These are phyloP conservation scores for Yarrowia osloensis DNA, from an alignment of 805 yeast genomes.

Conservation along the genomic window DNA sequence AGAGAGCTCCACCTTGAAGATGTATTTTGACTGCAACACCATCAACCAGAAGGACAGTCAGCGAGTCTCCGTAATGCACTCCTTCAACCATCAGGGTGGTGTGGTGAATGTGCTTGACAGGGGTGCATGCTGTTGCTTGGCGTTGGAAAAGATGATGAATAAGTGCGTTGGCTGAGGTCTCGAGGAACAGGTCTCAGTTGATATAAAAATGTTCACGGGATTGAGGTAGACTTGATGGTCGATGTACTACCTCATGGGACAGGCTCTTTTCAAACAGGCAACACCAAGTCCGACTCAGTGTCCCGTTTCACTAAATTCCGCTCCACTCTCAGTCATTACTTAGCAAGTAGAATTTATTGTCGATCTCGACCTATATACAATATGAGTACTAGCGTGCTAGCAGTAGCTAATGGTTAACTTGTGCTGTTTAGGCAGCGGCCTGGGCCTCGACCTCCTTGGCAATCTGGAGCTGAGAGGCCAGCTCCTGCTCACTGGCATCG, in stretches of 20 bases:
- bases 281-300: too few relatives aligned
- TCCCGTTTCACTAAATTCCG: neutral
- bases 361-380: slow-evolving; percentile 19
- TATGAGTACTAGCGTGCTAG: neutral
- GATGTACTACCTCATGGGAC: too few relatives aligned
- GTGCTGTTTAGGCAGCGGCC: neutral
- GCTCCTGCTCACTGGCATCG: slow-evolving; percentile 21
- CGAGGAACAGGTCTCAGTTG: too few relatives aligned
- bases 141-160: too few relatives aligned
- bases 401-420: neutral
- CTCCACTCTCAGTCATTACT: neutral
- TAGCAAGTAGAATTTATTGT: slow-evolving; percentile 8
- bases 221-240: too few relatives aligned
- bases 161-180: too few relatives aligned
- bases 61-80: neutral
- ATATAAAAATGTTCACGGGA: too few relatives aligned
- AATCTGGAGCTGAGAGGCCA: slow-evolving; percentile 5
- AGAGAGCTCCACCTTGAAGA: neutral
- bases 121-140: neutral
- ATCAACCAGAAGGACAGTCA: neutral
- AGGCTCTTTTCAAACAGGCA: too few relatives aligned
- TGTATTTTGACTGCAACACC: neutral
- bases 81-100: neutral
- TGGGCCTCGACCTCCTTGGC: slow-evolving; percentile 19
- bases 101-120: neutral